These are phyloP conservation scores for Chalciporus sphaerocephalus DNA, from an alignment of 768 basidiomycete genomes.

Conservation along the genomic window DNA sequence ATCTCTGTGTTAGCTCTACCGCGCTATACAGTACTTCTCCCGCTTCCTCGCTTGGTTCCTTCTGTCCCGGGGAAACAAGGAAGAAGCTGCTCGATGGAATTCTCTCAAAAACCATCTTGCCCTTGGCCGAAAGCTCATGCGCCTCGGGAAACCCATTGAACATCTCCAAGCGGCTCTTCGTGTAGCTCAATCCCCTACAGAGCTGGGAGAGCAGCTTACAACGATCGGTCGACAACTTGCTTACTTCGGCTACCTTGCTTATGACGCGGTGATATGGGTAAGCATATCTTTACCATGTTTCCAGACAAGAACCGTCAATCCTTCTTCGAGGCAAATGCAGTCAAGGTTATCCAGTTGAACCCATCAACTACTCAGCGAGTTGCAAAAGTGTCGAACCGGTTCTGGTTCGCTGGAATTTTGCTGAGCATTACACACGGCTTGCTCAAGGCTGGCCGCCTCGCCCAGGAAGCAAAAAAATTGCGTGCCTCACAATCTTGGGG, in stretches of 20 bases:
- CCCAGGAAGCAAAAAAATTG: conserved; percentile 54
- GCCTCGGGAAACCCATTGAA: conserved; percentile 90
- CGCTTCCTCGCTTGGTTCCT: conserved; percentile 86
- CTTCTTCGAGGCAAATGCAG: conserved; percentile 50
- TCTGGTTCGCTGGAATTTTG: conserved; percentile 85
- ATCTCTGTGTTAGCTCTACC: conserved; percentile 61
- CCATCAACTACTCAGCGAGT: conserved; percentile 60
- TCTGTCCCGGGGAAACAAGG: conserved; percentile 61
- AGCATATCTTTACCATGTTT: conserved; percentile 19
- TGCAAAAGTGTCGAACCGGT: conserved; percentile 65
- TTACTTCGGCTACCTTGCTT: conserved; percentile 83
- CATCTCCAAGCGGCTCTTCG: conserved; percentile 88
- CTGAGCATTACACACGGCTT: conserved; percentile 70
- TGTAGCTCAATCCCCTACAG: conserved; percentile 51
- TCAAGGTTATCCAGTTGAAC: conserved; percentile 59
- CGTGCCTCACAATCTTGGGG: conserved; percentile 41
- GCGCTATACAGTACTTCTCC: conserved; percentile 86
- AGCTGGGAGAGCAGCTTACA: conserved; percentile 67
- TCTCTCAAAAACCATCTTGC: conserved; percentile 85
- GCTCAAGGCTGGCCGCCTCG: conserved; percentile 62
- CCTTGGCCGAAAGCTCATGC: conserved; percentile 81
- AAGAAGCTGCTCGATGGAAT: conserved; percentile 70
- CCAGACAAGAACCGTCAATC: not conserved
- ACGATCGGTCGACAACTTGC: conserved; percentile 79
- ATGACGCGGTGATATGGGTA: conserved; percentile 87